Evolutionary conservation across 1,284 basidiomycete species (phyloP).

Genomic region (Polyporus tsugae): DNA sequence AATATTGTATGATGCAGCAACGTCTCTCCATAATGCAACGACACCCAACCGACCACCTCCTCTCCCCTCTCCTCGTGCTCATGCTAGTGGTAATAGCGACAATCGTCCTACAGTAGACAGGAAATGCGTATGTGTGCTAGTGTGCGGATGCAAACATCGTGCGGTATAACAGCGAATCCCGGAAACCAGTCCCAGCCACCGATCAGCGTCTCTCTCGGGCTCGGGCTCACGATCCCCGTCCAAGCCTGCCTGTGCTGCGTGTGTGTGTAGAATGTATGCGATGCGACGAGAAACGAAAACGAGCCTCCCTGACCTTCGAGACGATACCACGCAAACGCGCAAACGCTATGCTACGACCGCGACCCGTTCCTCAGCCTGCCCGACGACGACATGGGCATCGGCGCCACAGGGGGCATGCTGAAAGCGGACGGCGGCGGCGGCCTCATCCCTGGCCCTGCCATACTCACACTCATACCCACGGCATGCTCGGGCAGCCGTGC

Average conservation of each 20-base stretch:
- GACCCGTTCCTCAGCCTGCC: neutral
- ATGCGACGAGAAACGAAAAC: neutral
- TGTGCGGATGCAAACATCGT: neutral
- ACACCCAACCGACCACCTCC: neutral
- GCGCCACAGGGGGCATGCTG: neutral
- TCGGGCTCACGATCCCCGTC: neutral
- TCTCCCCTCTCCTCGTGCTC: neutral
- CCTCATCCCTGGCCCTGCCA: neutral
- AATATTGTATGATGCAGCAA: conserved; percentile 4
- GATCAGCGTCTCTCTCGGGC: conserved; percentile 5
- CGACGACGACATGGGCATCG: neutral
- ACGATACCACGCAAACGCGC: neutral
- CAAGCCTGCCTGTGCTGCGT: conserved; percentile 1
- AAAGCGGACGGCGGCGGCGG: conserved; percentile 6
- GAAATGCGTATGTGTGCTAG: neutral
- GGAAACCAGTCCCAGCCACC: neutral
- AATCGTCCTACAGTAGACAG: neutral
- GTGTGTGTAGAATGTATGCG: conserved; percentile 2
- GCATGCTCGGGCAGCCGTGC: neutral
- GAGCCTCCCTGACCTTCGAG: neutral
- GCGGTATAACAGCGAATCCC: neutral
- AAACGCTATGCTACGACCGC: neutral
- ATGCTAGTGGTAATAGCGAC: neutral
- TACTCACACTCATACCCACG: neutral
- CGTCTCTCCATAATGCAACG: neutral